A percentile compares a stretch with the other conserved stretches of the same genome.
These are phyloP conservation scores for Hippophae gyantsensis DNA, from an alignment of 306 rosid genomes.

Conservation along the genomic window DNA sequence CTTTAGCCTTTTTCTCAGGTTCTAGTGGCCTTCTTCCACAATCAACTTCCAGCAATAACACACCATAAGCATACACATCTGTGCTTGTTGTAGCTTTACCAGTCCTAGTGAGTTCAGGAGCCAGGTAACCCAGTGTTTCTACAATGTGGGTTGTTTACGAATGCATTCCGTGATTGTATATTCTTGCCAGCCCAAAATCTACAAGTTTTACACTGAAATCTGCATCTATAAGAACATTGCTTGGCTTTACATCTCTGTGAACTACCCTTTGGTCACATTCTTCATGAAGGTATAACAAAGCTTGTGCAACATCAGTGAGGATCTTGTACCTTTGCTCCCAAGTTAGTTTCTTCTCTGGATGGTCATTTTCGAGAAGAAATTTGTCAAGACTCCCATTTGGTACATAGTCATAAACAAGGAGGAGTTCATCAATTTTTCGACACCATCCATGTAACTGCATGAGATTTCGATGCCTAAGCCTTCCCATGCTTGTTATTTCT, in stretches of 20 bases:
- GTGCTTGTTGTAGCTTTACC: constrained; percentile 27
- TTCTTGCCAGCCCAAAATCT: constrained; percentile 29
- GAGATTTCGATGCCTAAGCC: constrained; percentile 28
- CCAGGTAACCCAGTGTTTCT: constrained; percentile 31
- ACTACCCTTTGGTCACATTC: constrained; percentile 28
- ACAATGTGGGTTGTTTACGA: constrained; percentile 21
- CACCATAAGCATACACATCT: constrained; percentile 25
- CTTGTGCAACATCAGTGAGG: constrained; percentile 28
- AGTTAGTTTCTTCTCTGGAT: constrained; percentile 13
- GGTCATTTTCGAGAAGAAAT: constrained; percentile 20
- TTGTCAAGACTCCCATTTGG: constrained; percentile 33
- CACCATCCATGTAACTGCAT: constrained; percentile 31
- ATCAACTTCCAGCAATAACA: constrained; percentile 23
- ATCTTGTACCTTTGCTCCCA: constrained; percentile 20
- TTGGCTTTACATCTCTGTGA: constrained; percentile 34
- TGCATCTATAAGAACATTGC: constrained; percentile 28
- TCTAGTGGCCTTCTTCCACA: constrained; percentile 26
- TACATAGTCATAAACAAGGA: constrained; percentile 25
- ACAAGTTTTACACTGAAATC: constrained; percentile 25
- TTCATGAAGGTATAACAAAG: constrained; percentile 31
- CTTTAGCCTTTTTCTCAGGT: constrained; percentile 12
- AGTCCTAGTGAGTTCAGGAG: constrained; percentile 30
- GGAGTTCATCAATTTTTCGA: constrained; percentile 26
- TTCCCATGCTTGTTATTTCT: constrained; percentile 26
- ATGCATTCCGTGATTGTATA: constrained; percentile 23